A percentile compares a stretch with the other conserved stretches of the same genome.
phyloP scores from a whole-genome alignment of 2,329 filamentous ascomycete genomes.

The Sporothrix phasma region DNA sequence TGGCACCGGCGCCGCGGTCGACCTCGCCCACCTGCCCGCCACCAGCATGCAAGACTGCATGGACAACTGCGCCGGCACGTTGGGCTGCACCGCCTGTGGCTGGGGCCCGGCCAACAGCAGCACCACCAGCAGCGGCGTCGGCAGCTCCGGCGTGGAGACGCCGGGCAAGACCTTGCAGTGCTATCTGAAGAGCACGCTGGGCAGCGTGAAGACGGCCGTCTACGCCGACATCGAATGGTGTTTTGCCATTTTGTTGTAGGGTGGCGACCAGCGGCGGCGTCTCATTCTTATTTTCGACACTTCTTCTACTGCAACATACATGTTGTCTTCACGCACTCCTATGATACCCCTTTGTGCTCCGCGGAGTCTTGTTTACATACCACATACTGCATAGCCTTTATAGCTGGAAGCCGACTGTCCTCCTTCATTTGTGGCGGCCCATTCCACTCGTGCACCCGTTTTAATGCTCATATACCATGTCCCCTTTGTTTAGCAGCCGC shows the following conservation, averaged over 20 bases:
- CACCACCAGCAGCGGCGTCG: conserved; percentile 20
- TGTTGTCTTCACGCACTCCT: not conserved
- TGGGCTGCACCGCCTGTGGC: conserved; percentile 28
- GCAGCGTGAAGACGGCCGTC: conserved; percentile 21
- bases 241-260: conserved; percentile 27
- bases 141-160: conserved; percentile 13
- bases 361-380: not conserved
- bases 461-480: not conserved
- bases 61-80: conserved; percentile 29
- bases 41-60: conserved; percentile 31
- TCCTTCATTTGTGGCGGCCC: not conserved
- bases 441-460: not conserved
- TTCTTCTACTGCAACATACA: not conserved
- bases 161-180: conserved; percentile 26
- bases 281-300: not conserved
- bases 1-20: conserved; percentile 26
- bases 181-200: conserved; percentile 30
- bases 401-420: not conserved
- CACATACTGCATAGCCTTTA: not conserved
- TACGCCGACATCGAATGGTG: conserved; percentile 26
- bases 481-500: no score
- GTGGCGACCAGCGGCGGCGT: not conserved
- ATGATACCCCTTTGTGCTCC: conserved; percentile 6
- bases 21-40: conserved; percentile 25
- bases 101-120: conserved; percentile 27